phyloP scores from a whole-genome alignment of 2,329 filamentous ascomycete species.

The Neonectria ditissima region DNA sequence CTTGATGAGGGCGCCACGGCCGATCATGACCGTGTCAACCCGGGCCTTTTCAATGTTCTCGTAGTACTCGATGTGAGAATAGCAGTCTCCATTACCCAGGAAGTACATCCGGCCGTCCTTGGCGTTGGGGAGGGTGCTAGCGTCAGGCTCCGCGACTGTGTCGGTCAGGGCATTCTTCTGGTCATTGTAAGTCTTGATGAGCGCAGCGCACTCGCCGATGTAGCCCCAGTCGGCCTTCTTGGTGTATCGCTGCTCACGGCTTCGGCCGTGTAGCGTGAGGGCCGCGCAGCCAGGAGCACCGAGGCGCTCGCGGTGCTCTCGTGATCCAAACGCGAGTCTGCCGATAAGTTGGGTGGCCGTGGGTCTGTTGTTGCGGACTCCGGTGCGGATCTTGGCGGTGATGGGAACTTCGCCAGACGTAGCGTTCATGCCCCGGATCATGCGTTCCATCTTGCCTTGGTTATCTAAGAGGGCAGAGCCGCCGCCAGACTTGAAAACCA shows the following conservation, averaged over 20 bases:
- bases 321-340: conserved; percentile 82
- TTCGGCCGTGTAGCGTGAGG: conserved; percentile 94
- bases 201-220: conserved; percentile 87
- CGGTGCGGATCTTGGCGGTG: conserved; percentile 94
- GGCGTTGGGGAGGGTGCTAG: conserved; percentile 75
- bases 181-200: conserved; percentile 84
- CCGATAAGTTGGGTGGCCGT: conserved; percentile 86
- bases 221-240: conserved; percentile 94
- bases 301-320: conserved; percentile 75
- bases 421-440: conserved; percentile 94
- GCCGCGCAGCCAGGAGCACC: conserved; percentile 90
- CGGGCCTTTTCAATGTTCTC: conserved; percentile 79
- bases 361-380: conserved; percentile 82
- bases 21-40: conserved; percentile 97
- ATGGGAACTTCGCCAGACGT: conserved; percentile 93
- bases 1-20: conserved; percentile 95
- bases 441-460: conserved; percentile 90
- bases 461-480: conserved; percentile 93
- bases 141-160: conserved; percentile 82
- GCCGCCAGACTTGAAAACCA: conserved; percentile 88
- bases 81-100: conserved; percentile 96
- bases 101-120: conserved; percentile 83
- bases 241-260: conserved; percentile 94
- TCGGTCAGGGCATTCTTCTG: conserved; percentile 76
- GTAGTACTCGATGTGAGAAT: conserved; percentile 90